Percentiles rank a stretch among this genome's conserved stretches.
These are phyloP conservation scores for Staphylotrichum tortipilum DNA, from an alignment of 495 filamentous ascomycete genomes.

Conservation along the genomic window DNA sequence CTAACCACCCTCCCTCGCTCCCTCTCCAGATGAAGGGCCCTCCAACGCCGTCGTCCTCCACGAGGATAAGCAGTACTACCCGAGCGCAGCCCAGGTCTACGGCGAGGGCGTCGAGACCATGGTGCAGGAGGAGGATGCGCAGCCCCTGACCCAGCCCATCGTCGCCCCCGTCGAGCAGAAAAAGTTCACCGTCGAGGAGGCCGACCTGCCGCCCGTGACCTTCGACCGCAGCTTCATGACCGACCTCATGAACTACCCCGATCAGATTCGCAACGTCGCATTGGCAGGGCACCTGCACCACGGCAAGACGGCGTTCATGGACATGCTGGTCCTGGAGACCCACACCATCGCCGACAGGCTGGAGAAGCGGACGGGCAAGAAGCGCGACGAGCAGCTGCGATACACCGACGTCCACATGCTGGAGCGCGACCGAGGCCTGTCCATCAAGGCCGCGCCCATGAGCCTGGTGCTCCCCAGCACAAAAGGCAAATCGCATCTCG, in stretches of 20 bases:
- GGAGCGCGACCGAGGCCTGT: conserved; percentile 84
- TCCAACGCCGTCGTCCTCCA: conserved; percentile 95
- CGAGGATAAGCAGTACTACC: conserved; percentile 99
- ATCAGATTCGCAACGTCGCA: conserved; percentile 86
- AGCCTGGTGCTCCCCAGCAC: conserved; percentile 80
- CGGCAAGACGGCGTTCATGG: conserved; percentile 96
- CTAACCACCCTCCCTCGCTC: too few species aligned
- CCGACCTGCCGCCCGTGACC: conserved; percentile 76
- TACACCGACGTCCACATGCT: conserved; percentile 89
- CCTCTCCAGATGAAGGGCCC: conserved; percentile 66
- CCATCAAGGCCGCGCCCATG: conserved; percentile 91
- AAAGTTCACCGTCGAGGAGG: conserved; percentile 90
- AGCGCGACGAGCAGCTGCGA: conserved; percentile 79
- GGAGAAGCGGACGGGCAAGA: conserved; percentile 70
- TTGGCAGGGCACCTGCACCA: conserved; percentile 91
- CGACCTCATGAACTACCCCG: conserved; percentile 91
- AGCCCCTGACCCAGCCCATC: conserved; percentile 84
- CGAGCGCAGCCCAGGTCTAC: conserved; percentile 89
- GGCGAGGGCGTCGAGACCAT: conserved; percentile 88
- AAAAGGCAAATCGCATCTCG: conserved; percentile 87
- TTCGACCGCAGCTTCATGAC: conserved; percentile 86
- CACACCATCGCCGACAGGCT: conserved; percentile 73
- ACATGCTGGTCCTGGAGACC: conserved; percentile 93
- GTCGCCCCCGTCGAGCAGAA: conserved; percentile 88
- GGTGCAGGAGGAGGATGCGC: conserved; percentile 95